Percentiles rank a stretch among this genome's conserved stretches.
Conservation (phyloP, 139 green algal species). For the Volvox africanus region DNA sequence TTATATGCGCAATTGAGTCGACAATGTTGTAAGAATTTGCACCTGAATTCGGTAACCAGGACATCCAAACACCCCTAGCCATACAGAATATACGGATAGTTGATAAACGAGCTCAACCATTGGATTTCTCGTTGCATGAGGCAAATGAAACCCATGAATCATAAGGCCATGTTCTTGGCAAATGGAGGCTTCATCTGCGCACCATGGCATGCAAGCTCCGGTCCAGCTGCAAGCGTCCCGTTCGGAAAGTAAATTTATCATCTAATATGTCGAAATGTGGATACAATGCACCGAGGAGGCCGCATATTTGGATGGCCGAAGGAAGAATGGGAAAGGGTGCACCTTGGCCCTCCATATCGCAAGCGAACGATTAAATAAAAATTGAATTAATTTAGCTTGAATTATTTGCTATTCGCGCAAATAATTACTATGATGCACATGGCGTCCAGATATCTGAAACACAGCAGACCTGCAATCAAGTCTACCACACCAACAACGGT, state of each 20-base stretch:
- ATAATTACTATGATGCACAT: background rate
- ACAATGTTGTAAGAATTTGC: too few species aligned
- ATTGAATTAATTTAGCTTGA: too few species aligned
- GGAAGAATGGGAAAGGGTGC: constrained; percentile 9
- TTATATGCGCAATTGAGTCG: too few species aligned
- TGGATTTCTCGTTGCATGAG: too few species aligned
- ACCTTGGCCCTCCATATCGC: background rate
- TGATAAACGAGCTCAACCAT: too few species aligned
- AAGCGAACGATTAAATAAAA: background rate
- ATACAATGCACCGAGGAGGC: background rate
- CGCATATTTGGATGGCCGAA: constrained; percentile 8
- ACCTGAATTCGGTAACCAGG: too few species aligned
- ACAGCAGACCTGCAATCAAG: background rate
- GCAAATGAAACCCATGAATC: too few species aligned
- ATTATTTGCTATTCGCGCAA: too few species aligned
- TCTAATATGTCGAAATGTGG: constrained; percentile 9
- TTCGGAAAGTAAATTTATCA: background rate
- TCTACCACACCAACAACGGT: constrained; percentile 1
- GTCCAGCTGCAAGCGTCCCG: background rate
- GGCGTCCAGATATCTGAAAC: too few species aligned
- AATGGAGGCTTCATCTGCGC: background rate
- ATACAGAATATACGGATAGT: too few species aligned
- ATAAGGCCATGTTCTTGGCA: too few species aligned
- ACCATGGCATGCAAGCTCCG: constrained; percentile 10
- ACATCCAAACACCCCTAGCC: too few species aligned